phyloP scores from a whole-genome alignment of 306 rosid genomes.

The Geum urbanum region DNA sequence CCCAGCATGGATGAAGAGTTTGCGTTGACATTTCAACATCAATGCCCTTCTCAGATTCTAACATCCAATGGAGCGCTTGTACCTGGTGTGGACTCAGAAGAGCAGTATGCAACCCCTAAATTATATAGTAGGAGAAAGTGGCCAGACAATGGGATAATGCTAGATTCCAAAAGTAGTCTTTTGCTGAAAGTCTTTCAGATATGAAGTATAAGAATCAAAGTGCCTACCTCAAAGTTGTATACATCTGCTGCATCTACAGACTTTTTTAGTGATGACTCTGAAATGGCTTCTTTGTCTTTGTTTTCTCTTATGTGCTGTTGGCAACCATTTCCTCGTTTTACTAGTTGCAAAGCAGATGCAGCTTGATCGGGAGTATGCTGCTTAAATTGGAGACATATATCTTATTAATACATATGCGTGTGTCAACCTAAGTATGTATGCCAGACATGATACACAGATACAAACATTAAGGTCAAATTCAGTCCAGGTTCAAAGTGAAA shows the following conservation, averaged over 20 bases:
- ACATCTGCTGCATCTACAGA: slow-evolving; percentile 64
- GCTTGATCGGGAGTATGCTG: slow-evolving; percentile 56
- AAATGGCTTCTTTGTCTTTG: slow-evolving; percentile 57
- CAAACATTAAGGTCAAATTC: not conserved
- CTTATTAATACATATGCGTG: not conserved
- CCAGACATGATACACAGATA: not conserved
- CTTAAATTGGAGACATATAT: not conserved
- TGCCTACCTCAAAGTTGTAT: slow-evolving; percentile 59
- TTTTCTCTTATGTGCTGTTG: slow-evolving; percentile 42
- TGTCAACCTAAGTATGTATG: not conserved
- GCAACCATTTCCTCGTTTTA: slow-evolving; percentile 49
- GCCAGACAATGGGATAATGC: not conserved
- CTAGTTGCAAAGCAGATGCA: slow-evolving; percentile 38
- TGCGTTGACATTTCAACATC: slow-evolving; percentile 46
- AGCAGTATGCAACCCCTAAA: slow-evolving; percentile 59
- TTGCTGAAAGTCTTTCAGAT: not conserved
- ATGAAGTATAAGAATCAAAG: slow-evolving; percentile 10
- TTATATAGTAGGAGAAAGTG: not conserved
- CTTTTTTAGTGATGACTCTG: slow-evolving; percentile 59
- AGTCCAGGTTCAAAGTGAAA: not conserved
- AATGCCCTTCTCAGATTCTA: slow-evolving; percentile 61
- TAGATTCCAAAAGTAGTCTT: slow-evolving; percentile 7
- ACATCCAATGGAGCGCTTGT: slow-evolving; percentile 82
- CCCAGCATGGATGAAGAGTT: slow-evolving; percentile 87
- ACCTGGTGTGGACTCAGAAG: slow-evolving; percentile 76